phyloP scores from a whole-genome alignment of 1,139 yeast species.

The Taphrina wiesneri region DNA sequence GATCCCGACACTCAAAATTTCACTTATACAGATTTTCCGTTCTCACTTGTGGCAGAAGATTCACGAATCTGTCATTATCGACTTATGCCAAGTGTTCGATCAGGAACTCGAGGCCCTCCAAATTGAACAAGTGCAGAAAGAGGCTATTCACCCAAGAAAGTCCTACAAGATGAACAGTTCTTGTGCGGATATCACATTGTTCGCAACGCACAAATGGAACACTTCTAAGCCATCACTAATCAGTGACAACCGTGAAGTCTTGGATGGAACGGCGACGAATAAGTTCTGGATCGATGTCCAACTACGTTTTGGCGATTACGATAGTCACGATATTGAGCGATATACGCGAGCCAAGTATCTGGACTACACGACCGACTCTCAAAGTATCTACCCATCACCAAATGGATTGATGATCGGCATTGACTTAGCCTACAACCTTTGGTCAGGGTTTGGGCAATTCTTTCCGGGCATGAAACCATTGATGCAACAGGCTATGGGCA shows the following conservation, averaged over 20 bases:
- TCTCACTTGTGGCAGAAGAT: conserved; percentile 99
- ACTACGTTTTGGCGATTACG: conserved; percentile 93
- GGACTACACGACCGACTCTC: conserved; percentile 87
- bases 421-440: conserved; percentile 93
- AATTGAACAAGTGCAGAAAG: conserved; percentile 83
- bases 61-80: conserved; percentile 93
- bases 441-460: conserved; percentile 97
- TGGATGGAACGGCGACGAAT: conserved; percentile 55
- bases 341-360: conserved; percentile 89
- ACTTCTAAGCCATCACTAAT: conserved; percentile 80
- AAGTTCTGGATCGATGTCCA: conserved; percentile 97
- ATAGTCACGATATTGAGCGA: conserved; percentile 92
- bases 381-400: conserved; percentile 86
- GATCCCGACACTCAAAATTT: conserved; percentile 93
- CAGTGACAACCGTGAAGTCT: conserved; percentile 49
- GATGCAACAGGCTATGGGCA: conserved; percentile 87
- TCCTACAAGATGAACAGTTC: conserved; percentile 97
- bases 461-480: conserved; percentile 90
- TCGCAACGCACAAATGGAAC: conserved; percentile 78
- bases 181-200: conserved; percentile 82
- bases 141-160: conserved; percentile 93
- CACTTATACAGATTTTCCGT: conserved; percentile 91
- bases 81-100: conserved; percentile 87
- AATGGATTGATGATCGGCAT: conserved; percentile 89
- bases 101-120: conserved; percentile 80